phyloP scores from a whole-genome alignment of 2,329 filamentous ascomycete genomes.

The Fusarium temperatum region DNA sequence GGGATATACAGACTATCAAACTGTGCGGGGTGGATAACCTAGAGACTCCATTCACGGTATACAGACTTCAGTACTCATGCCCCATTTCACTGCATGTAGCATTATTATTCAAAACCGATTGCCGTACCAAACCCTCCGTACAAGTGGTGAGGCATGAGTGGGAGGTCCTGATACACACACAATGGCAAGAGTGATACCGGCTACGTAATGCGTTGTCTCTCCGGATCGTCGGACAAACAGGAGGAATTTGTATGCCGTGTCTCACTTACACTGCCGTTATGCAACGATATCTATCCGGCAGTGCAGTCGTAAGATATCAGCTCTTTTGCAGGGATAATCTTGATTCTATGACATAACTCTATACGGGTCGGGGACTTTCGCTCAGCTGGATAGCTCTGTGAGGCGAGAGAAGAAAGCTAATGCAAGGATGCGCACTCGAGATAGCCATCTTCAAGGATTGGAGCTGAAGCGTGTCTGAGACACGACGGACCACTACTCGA shows the following conservation, averaged over 20 bases:
- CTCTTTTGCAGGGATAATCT: neutral
- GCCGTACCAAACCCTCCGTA: accelerated
- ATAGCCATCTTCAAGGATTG: too few species aligned
- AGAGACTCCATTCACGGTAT: too few species aligned
- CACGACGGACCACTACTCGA: too few species aligned
- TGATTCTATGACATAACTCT: neutral
- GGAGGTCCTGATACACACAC: too few species aligned
- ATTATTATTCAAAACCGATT: accelerated
- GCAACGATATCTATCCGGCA: neutral
- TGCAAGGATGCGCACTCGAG: neutral
- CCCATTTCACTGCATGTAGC: accelerated
- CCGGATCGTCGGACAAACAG: neutral
- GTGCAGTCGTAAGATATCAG: too few species aligned
- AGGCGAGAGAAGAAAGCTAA: neutral
- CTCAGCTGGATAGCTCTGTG: too few species aligned
- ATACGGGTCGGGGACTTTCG: neutral
- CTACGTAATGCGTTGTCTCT: too few species aligned
- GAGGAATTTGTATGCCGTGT: neutral
- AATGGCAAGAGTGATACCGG: accelerated
- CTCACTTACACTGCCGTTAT: too few species aligned
- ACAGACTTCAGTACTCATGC: too few species aligned
- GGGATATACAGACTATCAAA: neutral
- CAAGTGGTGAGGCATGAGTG: accelerated
- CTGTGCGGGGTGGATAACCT: too few species aligned
- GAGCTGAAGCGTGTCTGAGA: neutral